Percentiles rank a stretch among this genome's conserved stretches.
These are phyloP conservation scores for Pythium vanterpoolii DNA, from an alignment of 352 stramenopile genomes.

Conservation along the genomic window DNA sequence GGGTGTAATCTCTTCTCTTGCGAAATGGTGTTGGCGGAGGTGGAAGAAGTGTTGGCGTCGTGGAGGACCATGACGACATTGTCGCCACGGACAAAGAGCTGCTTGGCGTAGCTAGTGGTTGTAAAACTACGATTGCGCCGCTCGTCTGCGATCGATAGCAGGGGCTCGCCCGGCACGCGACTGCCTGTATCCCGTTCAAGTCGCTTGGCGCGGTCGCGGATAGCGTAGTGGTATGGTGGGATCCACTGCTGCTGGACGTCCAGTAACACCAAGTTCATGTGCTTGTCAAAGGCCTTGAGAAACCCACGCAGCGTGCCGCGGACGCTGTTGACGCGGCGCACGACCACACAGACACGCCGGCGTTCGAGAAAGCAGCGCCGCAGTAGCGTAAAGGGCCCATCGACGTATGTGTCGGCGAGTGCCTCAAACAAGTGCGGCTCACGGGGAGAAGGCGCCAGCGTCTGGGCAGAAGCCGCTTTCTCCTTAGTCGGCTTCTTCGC, in stretches of 20 bases:
- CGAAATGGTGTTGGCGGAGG: not conserved
- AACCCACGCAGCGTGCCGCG: constrained; percentile 89
- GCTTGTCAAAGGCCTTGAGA: constrained; percentile 94
- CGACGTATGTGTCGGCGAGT: constrained; percentile 57
- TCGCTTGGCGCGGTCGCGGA: constrained; percentile 30
- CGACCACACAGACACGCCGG: constrained; percentile 77
- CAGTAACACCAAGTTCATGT: constrained; percentile 92
- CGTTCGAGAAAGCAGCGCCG: constrained; percentile 76
- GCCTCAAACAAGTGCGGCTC: constrained; percentile 17
- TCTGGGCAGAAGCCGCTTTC: not conserved
- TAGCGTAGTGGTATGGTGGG: constrained; percentile 31
- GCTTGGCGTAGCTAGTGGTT: constrained; percentile 56
- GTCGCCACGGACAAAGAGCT: constrained; percentile 92
- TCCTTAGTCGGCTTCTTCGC: constrained; percentile 19
- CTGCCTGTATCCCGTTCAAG: not conserved
- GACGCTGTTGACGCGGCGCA: constrained; percentile 90
- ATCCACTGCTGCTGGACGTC: constrained; percentile 85
- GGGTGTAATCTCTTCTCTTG: not conserved
- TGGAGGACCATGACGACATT: constrained; percentile 84
- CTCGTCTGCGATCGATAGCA: constrained; percentile 50
- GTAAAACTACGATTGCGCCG: constrained; percentile 41
- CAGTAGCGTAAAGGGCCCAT: constrained; percentile 86
- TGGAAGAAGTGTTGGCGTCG: constrained; percentile 3
- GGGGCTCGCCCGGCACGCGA: not conserved
- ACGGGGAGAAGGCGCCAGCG: constrained; percentile 10